Evolutionary conservation across 1,139 yeast species (phyloP).

Genomic region (Magnusiomyces fungicola): DNA sequence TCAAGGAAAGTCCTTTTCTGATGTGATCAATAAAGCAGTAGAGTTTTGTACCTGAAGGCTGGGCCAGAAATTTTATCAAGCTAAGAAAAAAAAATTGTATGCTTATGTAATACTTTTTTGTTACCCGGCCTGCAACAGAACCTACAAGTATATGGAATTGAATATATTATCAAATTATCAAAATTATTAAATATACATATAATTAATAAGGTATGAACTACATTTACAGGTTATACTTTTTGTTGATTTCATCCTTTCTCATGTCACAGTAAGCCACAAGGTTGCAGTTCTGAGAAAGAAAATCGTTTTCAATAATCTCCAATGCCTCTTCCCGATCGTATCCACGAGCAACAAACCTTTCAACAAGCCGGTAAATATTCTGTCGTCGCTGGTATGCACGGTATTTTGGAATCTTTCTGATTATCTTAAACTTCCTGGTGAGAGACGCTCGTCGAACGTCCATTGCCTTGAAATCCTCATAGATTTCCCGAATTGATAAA

Average conservation of each 20-base stretch:
- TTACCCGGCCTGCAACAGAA: no score
- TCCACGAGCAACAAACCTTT: not conserved
- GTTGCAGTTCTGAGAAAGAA: not conserved
- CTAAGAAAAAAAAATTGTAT: not conserved
- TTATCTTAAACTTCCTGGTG: not conserved
- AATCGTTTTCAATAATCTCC: conserved; percentile 1
- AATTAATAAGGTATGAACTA: no score
- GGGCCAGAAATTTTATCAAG: no score
- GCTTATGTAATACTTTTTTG: not conserved
- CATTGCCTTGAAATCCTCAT: not conserved
- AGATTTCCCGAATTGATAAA: not conserved
- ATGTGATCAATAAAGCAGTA: no score
- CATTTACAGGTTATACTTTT: not conserved
- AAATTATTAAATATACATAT: not conserved
- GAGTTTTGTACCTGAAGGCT: no score
- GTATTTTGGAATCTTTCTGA: not conserved
- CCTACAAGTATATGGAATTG: no score
- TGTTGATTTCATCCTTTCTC: not conserved
- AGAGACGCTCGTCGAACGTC: not conserved
- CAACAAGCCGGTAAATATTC: not conserved
- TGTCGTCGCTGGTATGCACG: conserved; percentile 4
- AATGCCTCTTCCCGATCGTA: not conserved
- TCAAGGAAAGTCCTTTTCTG: no score
- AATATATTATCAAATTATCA: no score
- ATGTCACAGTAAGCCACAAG: not conserved